Evolutionary conservation across 768 basidiomycete species (phyloP), one percentile per base, ranked within the genome.

Genomic region (Albatrellus ellisii): DNA sequence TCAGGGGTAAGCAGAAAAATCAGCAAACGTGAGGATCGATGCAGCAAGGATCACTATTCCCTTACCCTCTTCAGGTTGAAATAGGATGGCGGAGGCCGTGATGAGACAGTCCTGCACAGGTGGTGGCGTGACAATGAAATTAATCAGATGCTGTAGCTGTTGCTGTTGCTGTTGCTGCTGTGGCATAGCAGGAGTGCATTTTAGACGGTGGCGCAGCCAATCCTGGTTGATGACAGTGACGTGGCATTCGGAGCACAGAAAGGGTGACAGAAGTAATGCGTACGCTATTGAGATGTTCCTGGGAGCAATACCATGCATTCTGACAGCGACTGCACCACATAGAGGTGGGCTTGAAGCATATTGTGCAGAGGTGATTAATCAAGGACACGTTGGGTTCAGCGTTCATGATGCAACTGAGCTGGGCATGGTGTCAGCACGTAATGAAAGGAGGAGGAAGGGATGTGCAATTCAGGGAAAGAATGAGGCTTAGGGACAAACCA

Each of bases 321-420:
- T 86, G 81, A 59, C 86, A 90, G 40, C 87, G 83, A 51, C 79
- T 79, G 57, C 87, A 90, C 84, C 86, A 88, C 74, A 83, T 79
- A 5, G 80, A 75, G 7, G 87, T 89, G 31, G 79, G 62, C 32
- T 67, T 66, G 55, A 69, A 69, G 62, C 86, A 90, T n/a, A 86
- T 61, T 2, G 68, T 70, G 62, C 86, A 90, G n/a, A 80, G 82
- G 49, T 82, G 76, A 56, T 77, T 79, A 52, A 82, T 75, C 50
- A 74, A 55, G 33, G 77, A 61, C 38, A 49, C 46, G 48, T 41
- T 42, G 29, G 41, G 28, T 17, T 42, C n/a, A n/a, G n/a, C n/a
- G n/a, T n/a, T n/a, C n/a, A n/a, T n/a, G n/a, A n/a, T n/a, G n/a
- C n/a, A n/a, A n/a, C n/a, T n/a, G n/a, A n/a, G n/a, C n/a, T n/a